These are phyloP conservation scores for Didymella pomorum DNA, from an alignment of 2,329 filamentous ascomycete genomes.

Conservation along the genomic window DNA sequence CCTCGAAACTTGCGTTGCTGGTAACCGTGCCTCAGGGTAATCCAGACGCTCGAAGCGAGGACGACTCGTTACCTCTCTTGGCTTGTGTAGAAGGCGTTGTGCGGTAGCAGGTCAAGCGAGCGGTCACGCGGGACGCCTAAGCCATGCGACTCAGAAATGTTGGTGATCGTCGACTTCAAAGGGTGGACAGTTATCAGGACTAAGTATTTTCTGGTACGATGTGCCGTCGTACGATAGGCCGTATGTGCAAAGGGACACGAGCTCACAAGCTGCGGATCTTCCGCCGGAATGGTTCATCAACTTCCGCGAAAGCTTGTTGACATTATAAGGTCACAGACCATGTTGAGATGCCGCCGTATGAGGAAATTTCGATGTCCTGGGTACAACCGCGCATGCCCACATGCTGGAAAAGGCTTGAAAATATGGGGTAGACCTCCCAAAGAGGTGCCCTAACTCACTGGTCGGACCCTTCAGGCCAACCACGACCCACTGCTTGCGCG, in stretches of 20 bases:
- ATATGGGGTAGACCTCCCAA: not conserved
- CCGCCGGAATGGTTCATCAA: not conserved
- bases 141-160: not conserved
- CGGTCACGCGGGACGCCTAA: not conserved
- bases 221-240: not conserved
- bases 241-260: not conserved
- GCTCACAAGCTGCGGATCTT: not conserved
- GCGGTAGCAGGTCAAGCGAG: not conserved
- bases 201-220: not conserved
- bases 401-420: not conserved
- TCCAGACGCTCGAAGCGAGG: not conserved
- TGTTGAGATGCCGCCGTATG: not conserved
- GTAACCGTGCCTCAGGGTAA: not conserved
- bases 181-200: not conserved
- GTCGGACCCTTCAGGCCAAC: conserved; percentile 2
- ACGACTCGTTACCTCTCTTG: not conserved
- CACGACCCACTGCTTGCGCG: conserved; percentile 1
- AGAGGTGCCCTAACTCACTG: not conserved
- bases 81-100: not conserved
- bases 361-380: not conserved
- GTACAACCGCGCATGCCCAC: not conserved
- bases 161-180: not conserved
- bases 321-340: not conserved
- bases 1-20: not conserved
- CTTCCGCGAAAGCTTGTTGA: conserved; percentile 1